Evolutionary conservation across 495 filamentous ascomycete species (phyloP).

Genomic region (Penicillium daleae): DNA sequence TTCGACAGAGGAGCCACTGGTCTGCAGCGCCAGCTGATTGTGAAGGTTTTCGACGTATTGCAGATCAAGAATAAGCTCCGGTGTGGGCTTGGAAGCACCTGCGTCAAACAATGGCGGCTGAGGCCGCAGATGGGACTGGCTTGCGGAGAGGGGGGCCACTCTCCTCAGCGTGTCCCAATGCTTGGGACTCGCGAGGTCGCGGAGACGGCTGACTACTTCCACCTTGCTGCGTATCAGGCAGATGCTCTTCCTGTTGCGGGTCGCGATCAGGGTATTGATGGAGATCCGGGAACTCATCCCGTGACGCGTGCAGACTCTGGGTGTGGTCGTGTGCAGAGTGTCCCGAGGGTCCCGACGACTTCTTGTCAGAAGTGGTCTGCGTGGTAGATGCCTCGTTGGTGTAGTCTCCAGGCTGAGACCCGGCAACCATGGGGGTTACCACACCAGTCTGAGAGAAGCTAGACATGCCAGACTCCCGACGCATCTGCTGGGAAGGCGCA

Average conservation of each 20-base stretch:
- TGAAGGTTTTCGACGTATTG: conserved; percentile 58
- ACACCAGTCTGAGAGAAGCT: conserved; percentile 70
- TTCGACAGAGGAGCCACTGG: conserved; percentile 83
- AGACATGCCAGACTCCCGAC: conserved; percentile 52
- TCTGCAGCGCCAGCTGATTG: conserved; percentile 59
- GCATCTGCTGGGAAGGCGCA: conserved; percentile 55
- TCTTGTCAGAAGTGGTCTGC: conserved; percentile 77
- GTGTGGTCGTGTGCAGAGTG: conserved; percentile 56
- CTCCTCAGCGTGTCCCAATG: conserved; percentile 28
- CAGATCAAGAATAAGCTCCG: conserved; percentile 60
- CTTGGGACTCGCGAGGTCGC: conserved; percentile 26
- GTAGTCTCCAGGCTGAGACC: conserved; percentile 75
- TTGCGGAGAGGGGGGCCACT: conserved; percentile 38
- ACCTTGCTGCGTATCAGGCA: conserved; percentile 51
- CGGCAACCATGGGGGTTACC: conserved; percentile 73
- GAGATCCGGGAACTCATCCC: conserved; percentile 28
- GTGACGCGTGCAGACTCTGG: conserved; percentile 50
- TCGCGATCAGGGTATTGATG: conserved; percentile 46
- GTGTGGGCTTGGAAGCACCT: conserved; percentile 34
- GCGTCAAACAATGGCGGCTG: conserved; percentile 54
- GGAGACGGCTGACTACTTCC: conserved; percentile 47
- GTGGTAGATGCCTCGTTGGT: conserved; percentile 85
- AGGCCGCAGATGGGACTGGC: conserved; percentile 45
- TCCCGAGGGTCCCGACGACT: conserved; percentile 57
- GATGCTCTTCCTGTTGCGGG: conserved; percentile 49